Percentiles rank a stretch among this genome's conserved stretches.
These are phyloP conservation scores for Aspergillus pseudotamarii DNA, from an alignment of 2,329 filamentous ascomycete genomes.

Conservation along the genomic window DNA sequence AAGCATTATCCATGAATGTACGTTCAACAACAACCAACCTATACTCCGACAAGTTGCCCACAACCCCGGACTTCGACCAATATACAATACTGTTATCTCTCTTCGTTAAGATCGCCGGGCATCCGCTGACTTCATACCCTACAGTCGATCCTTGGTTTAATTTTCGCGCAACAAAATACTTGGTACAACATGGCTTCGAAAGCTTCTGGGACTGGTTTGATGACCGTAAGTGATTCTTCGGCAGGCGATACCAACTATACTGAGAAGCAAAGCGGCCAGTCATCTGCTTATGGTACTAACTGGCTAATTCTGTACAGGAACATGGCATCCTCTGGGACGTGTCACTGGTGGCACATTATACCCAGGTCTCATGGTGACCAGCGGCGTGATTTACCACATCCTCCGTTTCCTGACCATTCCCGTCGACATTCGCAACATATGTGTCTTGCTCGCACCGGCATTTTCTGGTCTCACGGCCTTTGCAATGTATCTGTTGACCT, in stretches of 20 bases:
- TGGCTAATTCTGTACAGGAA: slow-evolving; percentile 53
- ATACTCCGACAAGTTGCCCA: background rate
- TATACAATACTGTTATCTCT: background rate
- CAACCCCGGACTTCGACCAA: background rate
- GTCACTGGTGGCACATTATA: slow-evolving; percentile 99
- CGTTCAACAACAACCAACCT: slow-evolving; percentile 47
- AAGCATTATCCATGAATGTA: slow-evolving; percentile 99
- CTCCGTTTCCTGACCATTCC: slow-evolving; percentile 87
- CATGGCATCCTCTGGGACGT: slow-evolving; percentile 98
- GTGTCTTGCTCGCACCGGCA: slow-evolving; percentile 89
- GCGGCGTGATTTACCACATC: slow-evolving; percentile 92
- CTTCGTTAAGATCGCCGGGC: slow-evolving; percentile 15
- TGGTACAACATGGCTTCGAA: slow-evolving; percentile 95
- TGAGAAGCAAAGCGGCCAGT: slow-evolving; percentile 9
- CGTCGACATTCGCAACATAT: slow-evolving; percentile 98
- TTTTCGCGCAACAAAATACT: slow-evolving; percentile 96
- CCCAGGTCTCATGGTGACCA: slow-evolving; percentile 98
- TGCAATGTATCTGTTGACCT: slow-evolving; percentile 91
- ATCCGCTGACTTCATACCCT: slow-evolving; percentile 28
- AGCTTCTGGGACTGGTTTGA: slow-evolving; percentile 99
- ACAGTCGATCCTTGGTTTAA: slow-evolving; percentile 99
- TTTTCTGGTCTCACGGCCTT: slow-evolving; percentile 94
- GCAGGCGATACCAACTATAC: slow-evolving; percentile 16
- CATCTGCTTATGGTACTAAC: slow-evolving; percentile 32
- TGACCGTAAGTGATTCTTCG: slow-evolving; percentile 66